These are phyloP conservation scores for Candida andamanensis DNA, from an alignment of 805 yeast genomes.

Conservation along the genomic window DNA sequence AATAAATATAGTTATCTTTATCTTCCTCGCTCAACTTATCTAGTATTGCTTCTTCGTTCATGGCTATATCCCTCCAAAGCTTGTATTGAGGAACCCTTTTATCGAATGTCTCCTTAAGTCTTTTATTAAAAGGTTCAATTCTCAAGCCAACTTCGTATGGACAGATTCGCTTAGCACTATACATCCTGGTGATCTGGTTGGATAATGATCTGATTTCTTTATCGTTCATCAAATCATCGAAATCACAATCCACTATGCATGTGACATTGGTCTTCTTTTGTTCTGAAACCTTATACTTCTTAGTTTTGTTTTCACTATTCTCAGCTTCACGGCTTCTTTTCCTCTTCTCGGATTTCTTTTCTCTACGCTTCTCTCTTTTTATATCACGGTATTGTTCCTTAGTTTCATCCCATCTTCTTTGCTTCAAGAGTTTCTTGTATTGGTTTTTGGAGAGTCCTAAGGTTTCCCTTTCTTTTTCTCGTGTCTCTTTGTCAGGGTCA, in stretches of 20 bases:
- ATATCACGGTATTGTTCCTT: slow-evolving; percentile 55
- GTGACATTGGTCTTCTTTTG: slow-evolving; percentile 47
- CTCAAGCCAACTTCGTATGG: slow-evolving; percentile 51
- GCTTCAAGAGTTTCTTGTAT: slow-evolving; percentile 70
- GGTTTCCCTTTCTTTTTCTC: slow-evolving; percentile 8
- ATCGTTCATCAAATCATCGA: slow-evolving; percentile 84
- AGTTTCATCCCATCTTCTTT: slow-evolving; percentile 54
- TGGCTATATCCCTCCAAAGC: slow-evolving; percentile 63
- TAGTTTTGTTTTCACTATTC: slow-evolving; percentile 30
- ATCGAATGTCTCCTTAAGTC: slow-evolving; percentile 66
- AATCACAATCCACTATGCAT: slow-evolving; percentile 81
- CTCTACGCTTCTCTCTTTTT: slow-evolving; percentile 52
- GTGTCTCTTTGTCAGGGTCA: slow-evolving; percentile 8
- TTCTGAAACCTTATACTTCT: slow-evolving; percentile 31
- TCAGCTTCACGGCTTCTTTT: slow-evolving; percentile 16
- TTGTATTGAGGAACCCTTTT: slow-evolving; percentile 50
- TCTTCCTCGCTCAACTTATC: slow-evolving; percentile 18
- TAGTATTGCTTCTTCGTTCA: slow-evolving; percentile 26
- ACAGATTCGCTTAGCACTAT: slow-evolving; percentile 69
- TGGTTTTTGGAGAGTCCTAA: slow-evolving; percentile 78
- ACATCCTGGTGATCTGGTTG: slow-evolving; percentile 76
- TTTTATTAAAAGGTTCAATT: slow-evolving; percentile 62
- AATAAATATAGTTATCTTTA: slow-evolving; percentile 49
- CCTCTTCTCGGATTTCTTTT: slow-evolving; percentile 22
- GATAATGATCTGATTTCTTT: slow-evolving; percentile 66